These are phyloP conservation scores for Fusarium xylarioides DNA, from an alignment of 2,329 filamentous ascomycete genomes.

Conservation along the genomic window DNA sequence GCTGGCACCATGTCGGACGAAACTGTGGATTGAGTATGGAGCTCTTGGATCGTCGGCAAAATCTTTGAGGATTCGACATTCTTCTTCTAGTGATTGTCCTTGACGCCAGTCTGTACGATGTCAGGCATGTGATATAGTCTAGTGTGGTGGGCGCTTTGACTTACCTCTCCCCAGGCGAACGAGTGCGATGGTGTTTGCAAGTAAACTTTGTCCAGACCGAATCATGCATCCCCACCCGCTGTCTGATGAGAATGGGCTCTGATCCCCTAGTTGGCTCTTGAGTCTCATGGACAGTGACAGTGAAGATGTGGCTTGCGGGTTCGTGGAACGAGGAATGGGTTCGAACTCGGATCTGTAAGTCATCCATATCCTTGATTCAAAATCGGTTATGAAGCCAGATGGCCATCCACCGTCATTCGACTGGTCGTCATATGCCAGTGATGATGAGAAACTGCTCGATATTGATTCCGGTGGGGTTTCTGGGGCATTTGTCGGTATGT, in stretches of 20 bases:
- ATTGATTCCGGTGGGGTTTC: slow-evolving; percentile 60
- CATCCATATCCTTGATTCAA: slow-evolving; percentile 94
- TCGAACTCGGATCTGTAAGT: slow-evolving; percentile 92
- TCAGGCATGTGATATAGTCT: slow-evolving; percentile 13
- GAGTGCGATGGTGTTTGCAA: slow-evolving; percentile 84
- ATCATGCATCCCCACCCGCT: slow-evolving; percentile 99
- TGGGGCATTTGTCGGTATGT: slow-evolving; percentile 44
- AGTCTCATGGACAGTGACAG: slow-evolving; percentile 88
- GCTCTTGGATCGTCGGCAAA: slow-evolving; percentile 90
- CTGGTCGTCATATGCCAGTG: slow-evolving; percentile 58
- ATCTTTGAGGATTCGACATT: slow-evolving; percentile 76
- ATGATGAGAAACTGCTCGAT: slow-evolving; percentile 62
- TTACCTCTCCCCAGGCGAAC: slow-evolving; percentile 81
- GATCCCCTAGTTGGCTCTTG: slow-evolving; percentile 80
- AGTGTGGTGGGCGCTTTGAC: slow-evolving; percentile 13
- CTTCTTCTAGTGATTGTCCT: slow-evolving; percentile 64
- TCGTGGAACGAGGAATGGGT: slow-evolving; percentile 79
- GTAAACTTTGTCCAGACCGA: slow-evolving; percentile 88
- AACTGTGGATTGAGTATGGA: slow-evolving; percentile 94
- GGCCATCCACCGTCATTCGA: slow-evolving; percentile 76
- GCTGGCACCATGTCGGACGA: slow-evolving; percentile 85
- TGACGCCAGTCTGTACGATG: slow-evolving; percentile 74
- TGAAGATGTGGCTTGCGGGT: slow-evolving; percentile 73
- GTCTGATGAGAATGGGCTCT: slow-evolving; percentile 87
- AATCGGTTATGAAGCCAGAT: slow-evolving; percentile 84